Conservation (phyloP, 108 stramenopile species). For the Pelagomonas calceolata region DNA sequence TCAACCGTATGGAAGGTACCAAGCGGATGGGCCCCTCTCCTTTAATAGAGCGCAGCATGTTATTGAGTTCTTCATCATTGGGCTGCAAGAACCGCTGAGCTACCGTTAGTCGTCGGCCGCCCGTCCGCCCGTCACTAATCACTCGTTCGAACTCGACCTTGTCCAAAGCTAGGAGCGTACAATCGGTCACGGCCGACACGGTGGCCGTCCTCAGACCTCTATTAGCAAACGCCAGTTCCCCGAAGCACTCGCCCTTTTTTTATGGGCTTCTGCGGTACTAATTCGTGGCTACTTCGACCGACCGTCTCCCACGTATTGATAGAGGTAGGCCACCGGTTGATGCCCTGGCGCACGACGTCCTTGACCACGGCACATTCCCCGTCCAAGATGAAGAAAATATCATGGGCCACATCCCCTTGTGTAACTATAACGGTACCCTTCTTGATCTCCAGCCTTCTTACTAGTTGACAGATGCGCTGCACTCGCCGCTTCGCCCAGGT, state of each 20-base stretch:
- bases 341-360: neutral
- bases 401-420: neutral
- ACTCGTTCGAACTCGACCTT: neutral
- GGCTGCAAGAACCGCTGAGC: too few relatives aligned
- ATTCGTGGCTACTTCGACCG: too few relatives aligned
- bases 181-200: neutral
- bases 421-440: neutral
- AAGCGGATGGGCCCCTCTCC: too few relatives aligned
- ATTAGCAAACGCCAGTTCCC: neutral
- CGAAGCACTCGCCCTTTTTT: neutral
- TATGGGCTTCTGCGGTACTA: too few relatives aligned
- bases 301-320: neutral
- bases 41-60: too few relatives aligned
- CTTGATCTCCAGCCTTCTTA: neutral
- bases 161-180: neutral
- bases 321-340: neutral
- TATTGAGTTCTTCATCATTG: too few relatives aligned
- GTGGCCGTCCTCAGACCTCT: neutral
- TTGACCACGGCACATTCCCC: neutral
- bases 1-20: too few relatives aligned
- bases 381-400: neutral
- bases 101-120: too few relatives aligned
- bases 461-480: neutral
- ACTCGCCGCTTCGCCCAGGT: neutral
- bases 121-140: too few relatives aligned